Base-by-base conservation (phyloP, 257 asterid genomes). In the Leptodermis oblonga region DNA sequence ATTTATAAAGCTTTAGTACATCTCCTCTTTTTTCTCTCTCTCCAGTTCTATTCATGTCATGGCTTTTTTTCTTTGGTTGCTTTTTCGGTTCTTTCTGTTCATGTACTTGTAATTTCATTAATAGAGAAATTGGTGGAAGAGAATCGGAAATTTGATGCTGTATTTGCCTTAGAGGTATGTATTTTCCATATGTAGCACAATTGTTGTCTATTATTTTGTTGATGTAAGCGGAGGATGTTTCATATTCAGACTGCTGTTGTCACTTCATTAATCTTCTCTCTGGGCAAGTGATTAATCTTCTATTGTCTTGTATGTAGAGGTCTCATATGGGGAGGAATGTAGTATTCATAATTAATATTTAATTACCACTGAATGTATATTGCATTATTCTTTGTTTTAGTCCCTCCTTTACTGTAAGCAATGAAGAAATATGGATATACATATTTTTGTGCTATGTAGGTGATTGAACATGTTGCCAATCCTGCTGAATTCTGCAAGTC, bases 391-490 rank as follows among this genome's bases (percentile, higher is more conserved):
- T 10, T 9, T 28, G 26, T 18, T 62, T n/a, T 45, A 6, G 41
- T 30, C 28, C 4, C 17, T n/a, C 22, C 10, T 30, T 0, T 61
- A 25, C 26, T 59, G 11, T 20, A 6, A 5, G 58, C 11, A 39
- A 51, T 31, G n/a, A 25, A 48, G 34, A 39, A 65, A 43, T 62
- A 31, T 76, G 56, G 45, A 55, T 49, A 22, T 72, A 15, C 31
- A 34, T 70, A 70, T 77, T 74, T 41, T 68, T 25, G 54, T 56
- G 62, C 37, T 75, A 26, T 51, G 12, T 56, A 94, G 99, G 99
- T 94, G 71, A 94, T 94, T 68, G 99, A 94, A 85, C 99, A 94
- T 64, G 99, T 94, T 26, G 92, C 96, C 14, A 74, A 89, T 77
- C 97, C 97, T 62, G 83, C 90, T 55, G 96, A 86, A 41, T 94